phyloP scores from a whole-genome alignment of 257 asterid genomes.

The Marsdenia floribunda region DNA sequence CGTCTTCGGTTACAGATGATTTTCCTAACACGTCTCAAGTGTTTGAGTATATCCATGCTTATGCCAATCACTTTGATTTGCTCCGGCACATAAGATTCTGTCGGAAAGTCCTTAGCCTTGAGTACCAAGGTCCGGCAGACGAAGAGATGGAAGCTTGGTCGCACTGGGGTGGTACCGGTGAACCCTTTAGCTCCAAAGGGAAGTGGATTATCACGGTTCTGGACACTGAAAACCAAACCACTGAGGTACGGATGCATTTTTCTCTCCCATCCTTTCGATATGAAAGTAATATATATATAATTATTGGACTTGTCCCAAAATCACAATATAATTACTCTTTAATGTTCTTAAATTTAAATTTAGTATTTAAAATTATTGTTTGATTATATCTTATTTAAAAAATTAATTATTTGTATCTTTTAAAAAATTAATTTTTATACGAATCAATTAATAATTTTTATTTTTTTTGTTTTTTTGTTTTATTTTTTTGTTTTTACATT shows the following conservation, averaged over 20 bases:
- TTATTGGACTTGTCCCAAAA: no score
- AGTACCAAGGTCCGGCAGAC: constrained; percentile 22
- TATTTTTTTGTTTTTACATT: no score
- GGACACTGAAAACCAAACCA: constrained; percentile 18
- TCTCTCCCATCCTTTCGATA: no score
- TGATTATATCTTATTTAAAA: no score
- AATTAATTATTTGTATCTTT: no score
- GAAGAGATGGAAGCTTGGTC: constrained; percentile 28
- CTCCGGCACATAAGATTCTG: constrained; percentile 31
- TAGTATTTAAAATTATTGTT: no score
- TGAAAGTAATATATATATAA: no score
- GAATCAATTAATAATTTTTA: no score
- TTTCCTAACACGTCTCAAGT: constrained; percentile 30
- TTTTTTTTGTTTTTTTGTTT: no score
- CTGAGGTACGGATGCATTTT: neutral
- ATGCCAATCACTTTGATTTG: constrained; percentile 33
- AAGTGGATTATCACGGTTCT: constrained; percentile 33
- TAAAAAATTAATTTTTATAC: no score
- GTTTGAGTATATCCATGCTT: constrained; percentile 33
- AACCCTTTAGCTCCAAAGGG: constrained; percentile 26
- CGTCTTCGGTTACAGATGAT: constrained; percentile 27
- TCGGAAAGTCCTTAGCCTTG: constrained; percentile 30
- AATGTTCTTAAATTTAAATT: no score
- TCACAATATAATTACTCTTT: no score
- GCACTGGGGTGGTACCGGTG: constrained; percentile 34